Evolutionary conservation across 2,329 filamentous ascomycete species (phyloP).

Genomic region (Penicillium griseofulvum): DNA sequence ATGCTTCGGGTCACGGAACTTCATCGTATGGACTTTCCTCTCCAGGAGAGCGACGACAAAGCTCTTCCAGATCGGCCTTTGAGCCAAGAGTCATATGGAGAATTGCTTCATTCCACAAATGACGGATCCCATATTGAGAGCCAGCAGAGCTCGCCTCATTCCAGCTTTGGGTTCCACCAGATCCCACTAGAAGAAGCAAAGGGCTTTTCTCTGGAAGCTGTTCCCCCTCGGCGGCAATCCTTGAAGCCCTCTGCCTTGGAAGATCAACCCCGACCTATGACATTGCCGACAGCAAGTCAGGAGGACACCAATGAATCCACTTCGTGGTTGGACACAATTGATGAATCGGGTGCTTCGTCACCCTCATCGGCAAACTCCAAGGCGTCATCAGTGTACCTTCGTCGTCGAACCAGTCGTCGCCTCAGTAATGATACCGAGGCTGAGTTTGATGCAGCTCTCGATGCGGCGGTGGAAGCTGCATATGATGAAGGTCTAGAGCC

Average conservation of each 20-base stretch:
- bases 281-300: conserved; percentile 23
- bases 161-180: conserved; percentile 43
- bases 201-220: conserved; percentile 27
- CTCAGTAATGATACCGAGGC: conserved; percentile 74
- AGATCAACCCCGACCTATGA: conserved; percentile 20
- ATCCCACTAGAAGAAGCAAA: conserved; percentile 25
- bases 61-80: conserved; percentile 70
- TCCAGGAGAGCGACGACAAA: conserved; percentile 60
- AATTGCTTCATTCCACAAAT: conserved; percentile 37
- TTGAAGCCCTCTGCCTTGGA: conserved; percentile 37
- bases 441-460: conserved; percentile 89
- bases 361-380: conserved; percentile 78
- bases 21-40: conserved; percentile 62
- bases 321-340: conserved; percentile 92
- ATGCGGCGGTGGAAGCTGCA: conserved; percentile 92
- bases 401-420: conserved; percentile 67
- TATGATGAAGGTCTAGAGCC: conserved; percentile 91
- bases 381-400: conserved; percentile 66
- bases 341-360: conserved; percentile 80
- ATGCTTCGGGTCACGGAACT: conserved; percentile 86
- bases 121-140: conserved; percentile 28
- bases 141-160: conserved; percentile 47
- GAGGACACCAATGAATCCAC: conserved; percentile 74
- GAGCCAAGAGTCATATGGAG: conserved; percentile 56
- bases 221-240: conserved; percentile 40